These are phyloP conservation scores for Brassica hybrid DNA, from an alignment of 441 rosid genomes.

Conservation along the genomic window DNA sequence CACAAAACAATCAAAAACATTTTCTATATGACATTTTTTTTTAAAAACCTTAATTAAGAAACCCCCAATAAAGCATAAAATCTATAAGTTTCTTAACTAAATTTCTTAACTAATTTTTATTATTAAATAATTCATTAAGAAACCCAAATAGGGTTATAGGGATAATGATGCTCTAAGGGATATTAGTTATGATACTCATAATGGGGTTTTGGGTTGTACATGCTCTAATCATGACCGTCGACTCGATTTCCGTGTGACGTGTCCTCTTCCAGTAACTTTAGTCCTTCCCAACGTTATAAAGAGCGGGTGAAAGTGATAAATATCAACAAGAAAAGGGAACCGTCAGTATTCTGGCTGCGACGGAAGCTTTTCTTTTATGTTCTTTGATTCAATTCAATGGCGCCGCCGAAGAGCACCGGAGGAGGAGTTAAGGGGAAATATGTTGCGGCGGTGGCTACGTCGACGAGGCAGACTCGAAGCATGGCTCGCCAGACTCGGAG, in stretches of 20 bases:
- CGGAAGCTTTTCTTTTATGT: not conserved
- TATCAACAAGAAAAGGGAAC: not conserved
- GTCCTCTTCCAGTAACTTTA: not conserved
- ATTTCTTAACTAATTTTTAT: no score
- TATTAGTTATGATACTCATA: no score
- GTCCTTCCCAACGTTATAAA: not conserved
- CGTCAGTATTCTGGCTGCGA: no score
- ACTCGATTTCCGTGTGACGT: not conserved
- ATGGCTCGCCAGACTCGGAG: constrained; percentile 36
- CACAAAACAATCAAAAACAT: no score
- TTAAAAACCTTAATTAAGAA: no score
- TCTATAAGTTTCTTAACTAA: no score
- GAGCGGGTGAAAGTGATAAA: constrained; percentile 6
- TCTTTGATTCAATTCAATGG: constrained; percentile 60
- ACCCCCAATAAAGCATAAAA: no score
- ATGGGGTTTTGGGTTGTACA: no score
- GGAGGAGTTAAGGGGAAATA: constrained; percentile 33
- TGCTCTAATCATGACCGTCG: not conserved
- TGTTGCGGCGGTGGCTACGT: not conserved
- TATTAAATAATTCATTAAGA: no score
- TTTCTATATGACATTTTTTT: no score
- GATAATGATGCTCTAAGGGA: no score
- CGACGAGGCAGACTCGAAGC: constrained; percentile 60
- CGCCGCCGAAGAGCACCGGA: constrained; percentile 62
- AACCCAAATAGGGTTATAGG: no score